Base-by-base conservation (phyloP, 2,329 filamentous ascomycete species). In the Pseudogymnoascus verrucosus region DNA sequence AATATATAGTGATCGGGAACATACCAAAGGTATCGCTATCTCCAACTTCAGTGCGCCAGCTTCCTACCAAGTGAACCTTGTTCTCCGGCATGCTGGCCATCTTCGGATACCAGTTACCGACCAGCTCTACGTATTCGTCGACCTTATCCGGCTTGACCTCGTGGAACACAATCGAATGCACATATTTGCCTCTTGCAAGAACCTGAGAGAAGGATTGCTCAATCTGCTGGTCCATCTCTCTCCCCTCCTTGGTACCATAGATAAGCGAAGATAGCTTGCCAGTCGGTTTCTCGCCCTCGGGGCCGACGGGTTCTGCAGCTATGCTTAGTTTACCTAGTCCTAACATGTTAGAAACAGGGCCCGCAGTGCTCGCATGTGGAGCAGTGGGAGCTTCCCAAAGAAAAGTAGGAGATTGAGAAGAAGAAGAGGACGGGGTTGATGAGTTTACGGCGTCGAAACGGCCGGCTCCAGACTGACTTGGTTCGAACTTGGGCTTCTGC, bases 141-240 rank as follows among this genome's bases (percentile, higher is more conserved):
- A 97, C 90, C 78, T 91, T 95, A 71, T 97, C 92, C 66, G 93
- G 92, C 79, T 96, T 92, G 68, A 99, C 95, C 66, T 96, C 86
- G 79, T 99, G 95, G 74, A 96, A 91, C 65, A 96, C 92, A 75
- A 99, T 97, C 57, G 92, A 96, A 78, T 99, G 95, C 63, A 99
- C 93, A 73, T 99, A 99, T 79, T 99, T 99, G 73, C 95, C 95
- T 68, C 95, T 85, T 23, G 95, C 95, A 54, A 99, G 81, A 51
- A 98, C 90, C 76, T 97, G 93, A 61, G 90, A 96, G 79, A 98
- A 99, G 74, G 90, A 96, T 64, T 93, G 88, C 79, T 98, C 92
- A 73, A 99, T 93, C 78, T 98, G 93, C 68, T 90, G 89, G 73
- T 99, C 95, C 75, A 97, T 85, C 78, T 96, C 90, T 66, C 93